phyloP scores from a whole-genome alignment of 257 asterid species.

The Primulina huaijiensis region DNA sequence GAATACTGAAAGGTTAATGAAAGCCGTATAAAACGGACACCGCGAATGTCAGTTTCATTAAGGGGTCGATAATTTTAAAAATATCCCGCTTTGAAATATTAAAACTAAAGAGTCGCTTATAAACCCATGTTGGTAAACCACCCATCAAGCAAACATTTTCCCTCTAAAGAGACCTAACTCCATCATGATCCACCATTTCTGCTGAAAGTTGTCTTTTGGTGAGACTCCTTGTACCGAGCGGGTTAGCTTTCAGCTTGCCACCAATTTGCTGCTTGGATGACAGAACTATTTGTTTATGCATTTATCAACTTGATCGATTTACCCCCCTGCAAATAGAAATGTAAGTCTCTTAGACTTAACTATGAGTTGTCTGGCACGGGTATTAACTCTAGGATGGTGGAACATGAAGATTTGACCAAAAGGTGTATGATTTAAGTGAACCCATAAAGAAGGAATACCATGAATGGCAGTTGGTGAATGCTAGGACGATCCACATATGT shows the following conservation, averaged over 20 bases:
- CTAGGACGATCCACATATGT: neutral
- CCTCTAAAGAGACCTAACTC: too few relatives aligned
- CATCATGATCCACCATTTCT: neutral
- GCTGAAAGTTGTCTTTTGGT: constrained; percentile 1
- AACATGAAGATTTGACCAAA: constrained; percentile 2
- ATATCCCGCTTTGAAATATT: too few relatives aligned
- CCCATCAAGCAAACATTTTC: too few relatives aligned
- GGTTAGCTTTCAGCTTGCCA: constrained; percentile 16
- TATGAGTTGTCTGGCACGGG: constrained; percentile 7
- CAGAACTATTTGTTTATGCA: neutral
- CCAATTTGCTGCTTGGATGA: neutral
- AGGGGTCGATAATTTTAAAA: too few relatives aligned
- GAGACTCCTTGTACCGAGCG: neutral
- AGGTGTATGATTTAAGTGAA: neutral
- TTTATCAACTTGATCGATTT: constrained; percentile 1
- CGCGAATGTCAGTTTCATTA: too few relatives aligned
- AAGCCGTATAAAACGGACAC: too few relatives aligned
- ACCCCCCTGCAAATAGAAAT: neutral
- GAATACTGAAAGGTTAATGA: too few relatives aligned
- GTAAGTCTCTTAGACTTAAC: constrained; percentile 4
- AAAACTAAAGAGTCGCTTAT: too few relatives aligned
- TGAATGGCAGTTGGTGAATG: neutral
- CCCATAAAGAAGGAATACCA: neutral
- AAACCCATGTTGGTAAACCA: too few relatives aligned
- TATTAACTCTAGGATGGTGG: constrained; percentile 8